Evolutionary conservation across 768 basidiomycete genomes (phyloP).

Genomic region (Tulasnella sp.): DNA sequence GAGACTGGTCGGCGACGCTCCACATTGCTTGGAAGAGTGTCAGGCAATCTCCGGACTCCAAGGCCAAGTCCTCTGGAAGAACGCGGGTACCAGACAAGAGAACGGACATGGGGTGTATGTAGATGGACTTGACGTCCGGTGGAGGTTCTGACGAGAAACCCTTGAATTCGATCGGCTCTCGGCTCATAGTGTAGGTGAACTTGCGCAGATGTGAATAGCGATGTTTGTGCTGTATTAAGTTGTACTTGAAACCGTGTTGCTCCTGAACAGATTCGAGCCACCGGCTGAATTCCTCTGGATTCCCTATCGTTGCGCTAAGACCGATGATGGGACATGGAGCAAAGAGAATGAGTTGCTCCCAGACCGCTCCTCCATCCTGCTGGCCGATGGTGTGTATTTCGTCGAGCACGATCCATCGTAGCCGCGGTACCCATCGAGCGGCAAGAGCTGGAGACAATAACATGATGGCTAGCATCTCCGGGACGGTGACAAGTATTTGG

Average conservation of each 20-base stretch:
- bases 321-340: conserved; percentile 68
- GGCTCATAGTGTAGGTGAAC: conserved; percentile 43
- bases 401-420: conserved; percentile 63
- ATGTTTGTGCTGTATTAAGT: conserved; percentile 54
- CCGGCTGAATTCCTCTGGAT: conserved; percentile 52
- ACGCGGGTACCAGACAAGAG: conserved; percentile 45
- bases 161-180: background rate
- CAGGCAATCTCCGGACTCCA: conserved; percentile 54
- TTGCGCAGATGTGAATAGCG: conserved; percentile 70
- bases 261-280: conserved; percentile 59
- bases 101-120: conserved; percentile 55
- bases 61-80: conserved; percentile 55
- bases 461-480: conserved; percentile 64
- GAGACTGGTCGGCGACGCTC: background rate
- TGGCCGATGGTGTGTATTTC: conserved; percentile 60
- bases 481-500: conserved; percentile 70
- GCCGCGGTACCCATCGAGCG: conserved; percentile 49
- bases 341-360: conserved; percentile 64
- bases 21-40: conserved; percentile 43
- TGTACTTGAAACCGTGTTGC: conserved; percentile 51
- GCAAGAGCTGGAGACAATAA: conserved; percentile 60
- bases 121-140: conserved; percentile 34
- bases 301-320: conserved; percentile 62
- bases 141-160: conserved; percentile 35
- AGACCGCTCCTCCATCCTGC: conserved; percentile 58